phyloP scores from a whole-genome alignment of 2,329 filamentous ascomycete species.

The Monosporascus sp. region DNA sequence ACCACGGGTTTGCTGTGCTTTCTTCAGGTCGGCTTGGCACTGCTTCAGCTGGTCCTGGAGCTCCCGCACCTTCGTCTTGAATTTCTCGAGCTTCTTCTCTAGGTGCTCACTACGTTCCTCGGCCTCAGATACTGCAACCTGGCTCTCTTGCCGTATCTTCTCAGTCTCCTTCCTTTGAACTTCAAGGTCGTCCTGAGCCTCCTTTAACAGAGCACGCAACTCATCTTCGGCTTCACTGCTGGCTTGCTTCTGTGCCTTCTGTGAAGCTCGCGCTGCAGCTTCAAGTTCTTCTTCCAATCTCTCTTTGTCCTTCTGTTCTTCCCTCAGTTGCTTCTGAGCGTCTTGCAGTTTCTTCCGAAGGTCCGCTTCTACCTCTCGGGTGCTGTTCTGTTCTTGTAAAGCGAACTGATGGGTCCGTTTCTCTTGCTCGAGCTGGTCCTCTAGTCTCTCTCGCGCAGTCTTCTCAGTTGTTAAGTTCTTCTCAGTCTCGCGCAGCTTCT shows the following conservation, averaged over 20 bases:
- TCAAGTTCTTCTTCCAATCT: constrained; percentile 30
- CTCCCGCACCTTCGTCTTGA: constrained; percentile 64
- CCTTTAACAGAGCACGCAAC: constrained; percentile 25
- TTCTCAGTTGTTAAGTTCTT: constrained; percentile 26
- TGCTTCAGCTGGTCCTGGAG: constrained; percentile 71
- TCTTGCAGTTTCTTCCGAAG: constrained; percentile 29
- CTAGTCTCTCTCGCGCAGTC: constrained; percentile 25
- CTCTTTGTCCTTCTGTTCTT: constrained; percentile 27
- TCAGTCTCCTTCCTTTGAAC: constrained; percentile 42
- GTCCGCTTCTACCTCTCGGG: constrained; percentile 25
- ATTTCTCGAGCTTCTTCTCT: constrained; percentile 65
- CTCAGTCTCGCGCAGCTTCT: constrained; percentile 32
- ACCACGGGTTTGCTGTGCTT: constrained; percentile 36
- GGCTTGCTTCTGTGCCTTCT: constrained; percentile 22
- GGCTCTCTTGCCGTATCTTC: constrained; percentile 39
- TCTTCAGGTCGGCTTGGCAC: constrained; percentile 39
- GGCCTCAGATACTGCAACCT: constrained; percentile 55
- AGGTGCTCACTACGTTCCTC: constrained; percentile 59
- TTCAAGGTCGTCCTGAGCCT: constrained; percentile 25
- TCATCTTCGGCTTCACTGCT: constrained; percentile 19
- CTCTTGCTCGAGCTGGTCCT: constrained; percentile 28
- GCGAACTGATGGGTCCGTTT: constrained; percentile 24
- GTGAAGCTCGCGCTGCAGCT: constrained; percentile 21
- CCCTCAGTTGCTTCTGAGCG: constrained; percentile 22
- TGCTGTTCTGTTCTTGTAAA: constrained; percentile 26